Percentiles rank a stretch among this genome's conserved stretches.
phyloP scores from a whole-genome alignment of 2,329 filamentous ascomycete species.

The Alternaria hordeiaustralica region DNA sequence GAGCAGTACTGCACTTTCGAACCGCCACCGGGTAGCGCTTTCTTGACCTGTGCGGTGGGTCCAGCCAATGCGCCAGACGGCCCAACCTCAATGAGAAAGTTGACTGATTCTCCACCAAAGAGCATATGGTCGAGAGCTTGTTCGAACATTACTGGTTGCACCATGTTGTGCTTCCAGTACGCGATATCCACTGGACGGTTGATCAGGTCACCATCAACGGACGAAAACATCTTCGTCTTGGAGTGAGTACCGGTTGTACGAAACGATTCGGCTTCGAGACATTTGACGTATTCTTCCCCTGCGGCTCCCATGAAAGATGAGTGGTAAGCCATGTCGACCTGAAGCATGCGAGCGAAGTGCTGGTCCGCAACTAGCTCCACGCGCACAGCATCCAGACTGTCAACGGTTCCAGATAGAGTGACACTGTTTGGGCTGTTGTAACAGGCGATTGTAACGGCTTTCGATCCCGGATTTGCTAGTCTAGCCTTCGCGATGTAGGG shows the following conservation, averaged over 20 bases:
- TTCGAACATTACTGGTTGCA: constrained; percentile 9
- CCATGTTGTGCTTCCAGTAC: constrained; percentile 22
- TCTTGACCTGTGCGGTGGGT: constrained; percentile 12
- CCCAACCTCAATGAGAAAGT: constrained; percentile 16
- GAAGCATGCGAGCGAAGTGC: constrained; percentile 21
- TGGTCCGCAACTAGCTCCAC: not conserved
- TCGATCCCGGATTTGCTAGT: too few relatives aligned
- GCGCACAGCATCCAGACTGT: constrained; percentile 39
- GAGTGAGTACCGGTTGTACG: too few relatives aligned
- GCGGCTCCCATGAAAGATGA: constrained; percentile 17
- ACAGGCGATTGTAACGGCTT: constrained; percentile 8
- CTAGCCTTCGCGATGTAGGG: constrained; percentile 3
- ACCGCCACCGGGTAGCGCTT: not conserved
- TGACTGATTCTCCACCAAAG: not conserved
- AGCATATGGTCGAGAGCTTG: not conserved
- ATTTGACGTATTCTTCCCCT: constrained; percentile 10
- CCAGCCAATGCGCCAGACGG: constrained; percentile 11
- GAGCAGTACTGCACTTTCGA: not conserved
- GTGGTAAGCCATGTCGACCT: constrained; percentile 24
- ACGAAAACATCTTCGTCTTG: constrained; percentile 7
- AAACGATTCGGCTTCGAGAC: not conserved
- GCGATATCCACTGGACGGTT: not conserved
- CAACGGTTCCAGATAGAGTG: constrained; percentile 26
- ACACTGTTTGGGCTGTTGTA: constrained; percentile 45
- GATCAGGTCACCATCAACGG: not conserved